A percentile compares a stretch with the other conserved stretches of the same genome.
phyloP scores from a whole-genome alignment of 2,329 filamentous ascomycete genomes.

The Botrytis hyacinthi region DNA sequence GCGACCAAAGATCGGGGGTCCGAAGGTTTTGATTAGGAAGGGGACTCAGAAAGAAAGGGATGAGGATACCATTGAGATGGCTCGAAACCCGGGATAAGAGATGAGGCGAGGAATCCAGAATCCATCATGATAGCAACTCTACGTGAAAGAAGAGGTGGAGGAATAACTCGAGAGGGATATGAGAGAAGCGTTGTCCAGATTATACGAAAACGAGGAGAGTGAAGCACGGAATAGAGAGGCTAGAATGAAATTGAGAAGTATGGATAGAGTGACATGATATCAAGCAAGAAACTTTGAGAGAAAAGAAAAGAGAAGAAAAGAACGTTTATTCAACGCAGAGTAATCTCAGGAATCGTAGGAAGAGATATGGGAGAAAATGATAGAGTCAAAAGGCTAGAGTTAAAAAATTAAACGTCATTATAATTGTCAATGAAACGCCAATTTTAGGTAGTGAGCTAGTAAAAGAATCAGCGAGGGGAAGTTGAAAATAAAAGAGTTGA shows the following conservation, averaged over 20 bases:
- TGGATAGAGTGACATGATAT: background rate
- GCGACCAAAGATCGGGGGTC: background rate
- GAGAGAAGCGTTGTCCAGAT: background rate
- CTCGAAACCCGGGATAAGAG: background rate
- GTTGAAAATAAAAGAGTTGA: background rate
- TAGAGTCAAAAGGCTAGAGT: background rate
- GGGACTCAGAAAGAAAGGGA: background rate
- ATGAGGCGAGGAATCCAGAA: background rate
- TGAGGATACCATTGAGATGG: background rate
- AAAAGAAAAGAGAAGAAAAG: background rate
- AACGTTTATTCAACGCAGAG: background rate
- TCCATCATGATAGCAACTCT: background rate
- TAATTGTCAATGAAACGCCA: no score
- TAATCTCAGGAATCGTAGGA: background rate
- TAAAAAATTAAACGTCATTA: background rate
- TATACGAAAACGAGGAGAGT: background rate
- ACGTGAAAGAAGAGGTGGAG: background rate
- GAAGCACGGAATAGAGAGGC: accelerated
- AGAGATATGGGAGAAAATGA: accelerated
- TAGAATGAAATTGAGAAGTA: background rate
- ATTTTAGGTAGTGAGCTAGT: no score
- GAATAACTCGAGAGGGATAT: background rate
- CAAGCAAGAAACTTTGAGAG: background rate
- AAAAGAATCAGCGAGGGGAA: no score
- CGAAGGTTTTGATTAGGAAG: background rate